Percentiles rank a stretch among this genome's conserved stretches.
Evolutionary conservation across 2,329 filamentous ascomycete species (phyloP).

Genomic region (Cylindrodendrum hubeiense): DNA sequence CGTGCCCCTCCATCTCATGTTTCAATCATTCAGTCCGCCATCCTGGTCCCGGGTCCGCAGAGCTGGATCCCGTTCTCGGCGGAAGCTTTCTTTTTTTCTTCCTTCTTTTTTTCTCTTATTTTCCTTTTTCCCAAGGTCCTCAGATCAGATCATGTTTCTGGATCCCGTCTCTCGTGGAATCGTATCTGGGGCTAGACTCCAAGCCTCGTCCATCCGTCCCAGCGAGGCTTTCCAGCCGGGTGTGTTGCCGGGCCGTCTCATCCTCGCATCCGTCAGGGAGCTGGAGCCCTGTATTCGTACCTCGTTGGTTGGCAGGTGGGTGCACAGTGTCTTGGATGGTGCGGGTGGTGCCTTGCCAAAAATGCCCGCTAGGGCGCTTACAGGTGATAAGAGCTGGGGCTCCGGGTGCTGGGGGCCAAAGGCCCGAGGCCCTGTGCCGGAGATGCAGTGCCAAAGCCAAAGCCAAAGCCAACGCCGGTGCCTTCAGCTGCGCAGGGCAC

Average conservation of each 20-base stretch:
- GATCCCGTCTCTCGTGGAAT: slow-evolving; percentile 4
- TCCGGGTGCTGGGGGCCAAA: not conserved
- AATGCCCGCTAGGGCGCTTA: slow-evolving; percentile 21
- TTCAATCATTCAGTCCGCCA: not conserved
- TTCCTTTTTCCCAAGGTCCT: not conserved
- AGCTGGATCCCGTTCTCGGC: not conserved
- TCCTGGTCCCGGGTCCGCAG: slow-evolving; percentile 3
- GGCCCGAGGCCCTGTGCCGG: not conserved
- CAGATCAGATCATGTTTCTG: slow-evolving; percentile 2
- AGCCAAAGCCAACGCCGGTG: slow-evolving; percentile 1
- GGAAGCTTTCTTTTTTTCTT: not conserved
- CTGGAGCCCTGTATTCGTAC: not conserved
- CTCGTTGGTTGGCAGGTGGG: slow-evolving; percentile 4
- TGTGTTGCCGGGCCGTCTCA: slow-evolving; percentile 15
- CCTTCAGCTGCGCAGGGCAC: slow-evolving; percentile 2
- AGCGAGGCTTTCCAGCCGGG: not conserved
- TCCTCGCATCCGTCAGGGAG: not conserved
- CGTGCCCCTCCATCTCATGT: slow-evolving; percentile 19
- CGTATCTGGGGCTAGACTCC: not conserved
- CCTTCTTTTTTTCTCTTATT: not conserved
- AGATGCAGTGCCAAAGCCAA: slow-evolving; percentile 4
- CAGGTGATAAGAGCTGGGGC: slow-evolving; percentile 4
- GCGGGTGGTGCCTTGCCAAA: slow-evolving; percentile 23
- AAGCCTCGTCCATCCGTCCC: not conserved
- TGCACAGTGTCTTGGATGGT: slow-evolving; percentile 5